Evolutionary conservation across 805 yeast species (phyloP), one percentile per base, ranked within the genome.

Genomic region (Wickerhamomyces tratensis): DNA sequence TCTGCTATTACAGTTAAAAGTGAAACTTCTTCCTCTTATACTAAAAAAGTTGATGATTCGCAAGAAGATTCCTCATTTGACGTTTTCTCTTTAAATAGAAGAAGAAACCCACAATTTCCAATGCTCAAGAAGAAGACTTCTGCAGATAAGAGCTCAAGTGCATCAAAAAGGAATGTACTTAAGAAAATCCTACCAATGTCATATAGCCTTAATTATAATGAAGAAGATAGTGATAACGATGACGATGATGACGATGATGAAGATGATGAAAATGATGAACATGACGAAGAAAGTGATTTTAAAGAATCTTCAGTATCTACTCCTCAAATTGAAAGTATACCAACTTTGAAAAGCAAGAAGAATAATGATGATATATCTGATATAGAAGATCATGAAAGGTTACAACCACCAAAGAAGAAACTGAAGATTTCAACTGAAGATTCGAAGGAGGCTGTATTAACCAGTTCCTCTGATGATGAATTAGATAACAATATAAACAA

Each of bases 401-500:
- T 39, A 27, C 31, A 29, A n/a, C 6, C 13, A 35, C 33, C 9
- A 9, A 35, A 14, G 27, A 25, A 10, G 33, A 25, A 38, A 6
- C 34, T n/a, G 37, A 45, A 25, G 7, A 25, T 20, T 20, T 20
- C 20, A 20, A 20, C 20, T 20, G 20, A 20, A 20, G 20, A 20
- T 20, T 20, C 20, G 4, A 20, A 20, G 20, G 20, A 20, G 20
- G 20, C 20, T 20, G 20, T 4, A 20, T 20, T 4, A 20, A 20
- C 20, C 2, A 20, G 20, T 20, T 20, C 20, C 4, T 20, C 20
- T 20, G 60, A 56, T n/a, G 62, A 58, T 11, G 64, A 52, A 7
- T 62, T 56, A 4, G 57, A 44, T 8, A 54, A 48, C 20, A 20
- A 20, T 20, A 20, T 20, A 20, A 20, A 4, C 20, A 20, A 20